phyloP scores from a whole-genome alignment of 306 rosid species.

The Abrus pulchellus region DNA sequence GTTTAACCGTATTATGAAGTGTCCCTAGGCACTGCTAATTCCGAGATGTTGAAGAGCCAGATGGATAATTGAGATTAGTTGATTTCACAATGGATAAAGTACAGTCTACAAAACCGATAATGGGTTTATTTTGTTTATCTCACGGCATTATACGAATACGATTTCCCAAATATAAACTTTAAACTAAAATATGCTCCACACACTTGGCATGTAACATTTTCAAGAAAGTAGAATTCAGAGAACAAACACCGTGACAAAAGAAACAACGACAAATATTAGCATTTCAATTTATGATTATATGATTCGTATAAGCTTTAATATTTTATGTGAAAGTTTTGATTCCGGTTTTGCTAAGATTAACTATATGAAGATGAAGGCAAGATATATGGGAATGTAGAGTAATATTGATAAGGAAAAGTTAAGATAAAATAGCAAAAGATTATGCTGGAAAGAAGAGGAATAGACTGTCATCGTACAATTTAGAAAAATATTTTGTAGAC shows the following conservation, averaged over 20 bases:
- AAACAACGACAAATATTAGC: neutral
- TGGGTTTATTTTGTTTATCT: neutral
- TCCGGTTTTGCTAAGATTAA: neutral
- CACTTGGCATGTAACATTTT: neutral
- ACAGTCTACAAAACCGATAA: neutral
- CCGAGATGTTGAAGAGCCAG: neutral
- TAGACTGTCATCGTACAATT: too few species aligned
- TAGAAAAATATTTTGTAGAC: too few species aligned
- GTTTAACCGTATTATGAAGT: neutral
- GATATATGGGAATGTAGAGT: neutral
- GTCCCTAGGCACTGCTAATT: neutral
- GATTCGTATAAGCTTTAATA: neutral
- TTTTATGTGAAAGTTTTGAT: neutral
- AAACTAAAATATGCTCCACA: neutral
- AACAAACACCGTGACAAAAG: too few species aligned
- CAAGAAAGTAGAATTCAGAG: too few species aligned
- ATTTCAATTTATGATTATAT: neutral
- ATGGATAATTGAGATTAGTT: neutral
- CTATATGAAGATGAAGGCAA: neutral
- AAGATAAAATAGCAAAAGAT: neutral
- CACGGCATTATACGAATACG: neutral
- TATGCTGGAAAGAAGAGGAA: too few species aligned
- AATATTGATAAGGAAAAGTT: neutral
- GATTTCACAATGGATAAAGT: neutral
- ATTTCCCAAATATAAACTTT: neutral